Evolutionary conservation across 2,329 filamentous ascomycete species (phyloP), one percentile per base, ranked within the genome.

Genomic region (Calonectria fujianensis): DNA sequence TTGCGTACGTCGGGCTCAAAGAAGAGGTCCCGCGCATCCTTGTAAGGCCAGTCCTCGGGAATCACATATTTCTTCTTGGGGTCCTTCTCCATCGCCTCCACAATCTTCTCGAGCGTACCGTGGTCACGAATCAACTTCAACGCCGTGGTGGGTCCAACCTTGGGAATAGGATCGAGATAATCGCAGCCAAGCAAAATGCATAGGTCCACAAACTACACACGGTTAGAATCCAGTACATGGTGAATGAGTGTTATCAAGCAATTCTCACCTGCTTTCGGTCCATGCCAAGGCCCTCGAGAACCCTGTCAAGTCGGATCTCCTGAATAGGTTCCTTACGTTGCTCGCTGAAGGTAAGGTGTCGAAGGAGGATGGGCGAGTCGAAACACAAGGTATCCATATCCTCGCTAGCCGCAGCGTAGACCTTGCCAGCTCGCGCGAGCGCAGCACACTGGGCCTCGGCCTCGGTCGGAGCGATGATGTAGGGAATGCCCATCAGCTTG

Each of bases 381-480:
- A 99, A 99, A 82, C 96, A 98, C 70, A 99, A 88, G 0, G 97
- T 99, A 83, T 99, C 97, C 97, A 99, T 99, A 86, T 99, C 97
- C 86, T 99, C 97, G 77, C 95, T 98, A 3, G 97, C 97, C 27
- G 97, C 97, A 4, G 96, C 97, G 84, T 97, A 99, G 67, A 99
- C 97, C 87, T 98, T 98, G 48, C 96, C 96, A 7, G 95, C 96
- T 75, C 94, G 90, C 0, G 97, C 97, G 75, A 99, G 89, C 51
- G 93, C 94, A 4, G 97, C 97, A 84, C 97, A 99, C 84, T 99
- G 97, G 2, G 97, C 97, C 87, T 99, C 97, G 6, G 97, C 97
- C 85, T 99, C 97, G 0, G 97, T 99, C 0, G 97, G 97, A 0
- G 97, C 97, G 82, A 98, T 91, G 77, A 99, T 96, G 85, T 94